Evolutionary conservation across 176 grass and related monocot genomes (phyloP).

Genomic region (Coix lacrymajobi): DNA sequence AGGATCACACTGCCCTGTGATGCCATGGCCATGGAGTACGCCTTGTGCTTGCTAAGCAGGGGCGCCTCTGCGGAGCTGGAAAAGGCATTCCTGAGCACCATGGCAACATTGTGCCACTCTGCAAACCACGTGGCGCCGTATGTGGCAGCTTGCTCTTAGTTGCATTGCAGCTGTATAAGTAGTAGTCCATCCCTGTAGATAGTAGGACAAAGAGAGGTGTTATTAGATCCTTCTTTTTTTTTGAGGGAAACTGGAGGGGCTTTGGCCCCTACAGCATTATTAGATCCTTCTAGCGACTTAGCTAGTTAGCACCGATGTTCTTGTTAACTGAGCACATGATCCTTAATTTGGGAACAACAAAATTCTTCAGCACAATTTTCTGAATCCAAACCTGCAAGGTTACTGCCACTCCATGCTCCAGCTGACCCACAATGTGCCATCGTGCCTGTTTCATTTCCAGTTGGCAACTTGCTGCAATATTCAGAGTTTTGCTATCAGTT

Average conservation of each 20-base stretch:
- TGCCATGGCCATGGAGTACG: conserved; percentile 42
- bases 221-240: no score
- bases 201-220: no score
- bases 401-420: neutral
- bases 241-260: no score
- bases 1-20: conserved; percentile 52
- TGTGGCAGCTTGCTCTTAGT: neutral
- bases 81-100: conserved; percentile 19
- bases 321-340: neutral
- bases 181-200: neutral
- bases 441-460: neutral
- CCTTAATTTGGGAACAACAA: no score
- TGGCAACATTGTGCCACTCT: conserved; percentile 14
- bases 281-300: neutral
- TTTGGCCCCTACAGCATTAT: no score
- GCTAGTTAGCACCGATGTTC: neutral
- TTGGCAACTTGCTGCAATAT: neutral
- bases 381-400: neutral
- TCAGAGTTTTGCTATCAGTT: neutral
- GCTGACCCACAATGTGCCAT: neutral
- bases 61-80: conserved; percentile 19
- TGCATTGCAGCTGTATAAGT: neutral
- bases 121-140: neutral
- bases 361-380: neutral
- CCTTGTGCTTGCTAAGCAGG: conserved; percentile 28